Percentiles rank a stretch among this genome's conserved stretches.
Conservation (phyloP, 2,329 filamentous ascomycete genomes). For the Sporothrix variecibatus region DNA sequence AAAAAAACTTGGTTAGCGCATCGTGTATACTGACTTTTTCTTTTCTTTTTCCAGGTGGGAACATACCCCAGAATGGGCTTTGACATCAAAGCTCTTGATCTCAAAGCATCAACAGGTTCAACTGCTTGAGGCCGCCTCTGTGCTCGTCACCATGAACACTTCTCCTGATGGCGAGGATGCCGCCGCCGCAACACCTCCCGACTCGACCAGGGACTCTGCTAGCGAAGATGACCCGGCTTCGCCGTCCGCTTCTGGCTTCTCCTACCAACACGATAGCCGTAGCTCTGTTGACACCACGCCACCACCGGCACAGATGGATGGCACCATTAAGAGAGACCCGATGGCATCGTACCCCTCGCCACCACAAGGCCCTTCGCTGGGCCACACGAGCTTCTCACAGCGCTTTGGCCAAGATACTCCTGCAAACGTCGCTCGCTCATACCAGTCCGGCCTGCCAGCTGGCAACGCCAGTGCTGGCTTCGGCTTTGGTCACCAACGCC, state of each 20-base stretch:
- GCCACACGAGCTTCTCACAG: slow-evolving; percentile 56
- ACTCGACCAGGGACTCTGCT: slow-evolving; percentile 66
- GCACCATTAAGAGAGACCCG: slow-evolving; percentile 37
- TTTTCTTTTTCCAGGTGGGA: slow-evolving; percentile 78
- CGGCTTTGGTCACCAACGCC: slow-evolving; percentile 50
- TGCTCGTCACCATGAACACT: slow-evolving; percentile 84
- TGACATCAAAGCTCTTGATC: slow-evolving; percentile 95
- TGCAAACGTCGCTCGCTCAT: slow-evolving; percentile 70
- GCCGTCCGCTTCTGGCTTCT: slow-evolving; percentile 77
- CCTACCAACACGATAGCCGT: slow-evolving; percentile 72
- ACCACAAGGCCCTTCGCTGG: slow-evolving; percentile 45
- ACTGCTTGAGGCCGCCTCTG: slow-evolving; percentile 93
- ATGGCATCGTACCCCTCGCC: slow-evolving; percentile 48
- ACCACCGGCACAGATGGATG: slow-evolving; percentile 70
- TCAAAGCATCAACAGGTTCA: slow-evolving; percentile 99
- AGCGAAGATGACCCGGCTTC: slow-evolving; percentile 84
- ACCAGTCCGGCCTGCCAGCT: slow-evolving; percentile 65
- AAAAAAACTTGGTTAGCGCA: neutral
- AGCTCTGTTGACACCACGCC: slow-evolving; percentile 94
- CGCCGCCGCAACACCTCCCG: slow-evolving; percentile 55
- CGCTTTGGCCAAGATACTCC: neutral
- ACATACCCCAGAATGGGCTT: slow-evolving; percentile 96
- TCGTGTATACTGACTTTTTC: slow-evolving; percentile 44
- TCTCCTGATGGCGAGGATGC: slow-evolving; percentile 35
- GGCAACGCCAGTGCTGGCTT: neutral